phyloP scores from a whole-genome alignment of 768 basidiomycete species.

The Collybia sp. region DNA sequence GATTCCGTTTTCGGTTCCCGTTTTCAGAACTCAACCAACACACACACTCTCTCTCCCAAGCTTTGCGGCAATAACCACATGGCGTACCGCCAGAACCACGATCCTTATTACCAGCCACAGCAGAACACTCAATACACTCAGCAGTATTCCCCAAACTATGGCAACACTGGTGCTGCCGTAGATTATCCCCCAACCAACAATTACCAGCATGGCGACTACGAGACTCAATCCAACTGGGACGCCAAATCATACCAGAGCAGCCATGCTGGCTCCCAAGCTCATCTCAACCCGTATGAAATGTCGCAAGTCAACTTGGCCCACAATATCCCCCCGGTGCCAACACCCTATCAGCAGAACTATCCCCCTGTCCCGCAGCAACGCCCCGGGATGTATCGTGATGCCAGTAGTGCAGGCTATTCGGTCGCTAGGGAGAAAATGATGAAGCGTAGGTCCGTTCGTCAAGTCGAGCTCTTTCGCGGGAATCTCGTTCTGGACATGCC shows the following conservation, averaged over 20 bases:
- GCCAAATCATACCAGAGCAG: slow-evolving; percentile 61
- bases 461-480: slow-evolving; percentile 76
- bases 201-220: slow-evolving; percentile 36
- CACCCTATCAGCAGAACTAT: slow-evolving; percentile 53
- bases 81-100: slow-evolving; percentile 52
- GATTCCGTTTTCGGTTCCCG: background rate
- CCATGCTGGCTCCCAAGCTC: slow-evolving; percentile 65
- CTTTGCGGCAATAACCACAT: slow-evolving; percentile 21
- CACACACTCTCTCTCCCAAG: no score
- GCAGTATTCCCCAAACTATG: slow-evolving; percentile 15
- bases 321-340: slow-evolving; percentile 50
- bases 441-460: slow-evolving; percentile 73
- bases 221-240: slow-evolving; percentile 42
- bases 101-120: slow-evolving; percentile 40
- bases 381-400: slow-evolving; percentile 42
- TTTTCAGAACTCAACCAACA: background rate
- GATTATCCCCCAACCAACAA: slow-evolving; percentile 29
- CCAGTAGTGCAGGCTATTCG: slow-evolving; percentile 55
- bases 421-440: slow-evolving; percentile 75
- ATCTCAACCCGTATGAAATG: slow-evolving; percentile 67
- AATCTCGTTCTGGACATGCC: slow-evolving; percentile 83
- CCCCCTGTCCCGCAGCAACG: slow-evolving; percentile 48
- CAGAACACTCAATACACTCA: slow-evolving; percentile 15
- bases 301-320: slow-evolving; percentile 33
- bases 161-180: slow-evolving; percentile 23